Conservation (phyloP, 2,329 filamentous ascomycete species). For the Amesomyces nigricolor region DNA sequence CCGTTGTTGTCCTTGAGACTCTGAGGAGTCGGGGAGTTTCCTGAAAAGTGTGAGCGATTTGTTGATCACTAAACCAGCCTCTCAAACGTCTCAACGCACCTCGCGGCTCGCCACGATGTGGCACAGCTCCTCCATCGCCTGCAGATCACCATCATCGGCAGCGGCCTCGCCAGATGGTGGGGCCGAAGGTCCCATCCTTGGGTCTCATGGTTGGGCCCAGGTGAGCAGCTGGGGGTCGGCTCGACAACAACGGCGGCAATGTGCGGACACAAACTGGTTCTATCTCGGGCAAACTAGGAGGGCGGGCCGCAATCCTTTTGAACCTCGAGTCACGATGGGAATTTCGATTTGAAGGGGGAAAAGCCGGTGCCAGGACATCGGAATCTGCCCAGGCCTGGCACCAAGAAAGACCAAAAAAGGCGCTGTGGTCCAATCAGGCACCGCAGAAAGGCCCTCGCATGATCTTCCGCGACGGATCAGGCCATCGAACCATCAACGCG, state of each 20-base stretch:
- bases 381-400: neutral
- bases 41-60: too few relatives aligned
- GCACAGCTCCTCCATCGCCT: too few relatives aligned
- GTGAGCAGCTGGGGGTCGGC: conserved; percentile 36
- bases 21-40: too few relatives aligned
- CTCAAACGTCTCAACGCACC: too few relatives aligned
- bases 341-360: neutral
- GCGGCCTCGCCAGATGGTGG: too few relatives aligned
- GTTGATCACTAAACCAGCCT: too few relatives aligned
- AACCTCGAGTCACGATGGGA: neutral
- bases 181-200: too few relatives aligned
- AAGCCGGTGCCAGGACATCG: neutral
- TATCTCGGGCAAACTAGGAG: neutral
- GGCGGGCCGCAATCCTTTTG: neutral
- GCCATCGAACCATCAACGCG: conserved; percentile 16
- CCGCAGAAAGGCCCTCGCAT: neutral
- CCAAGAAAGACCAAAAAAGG: neutral
- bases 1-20: too few relatives aligned
- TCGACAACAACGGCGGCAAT: neutral
- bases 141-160: too few relatives aligned
- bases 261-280: neutral
- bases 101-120: too few relatives aligned
- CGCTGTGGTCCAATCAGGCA: neutral
- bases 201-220: too few relatives aligned
- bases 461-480: conserved; percentile 15